Base-by-base conservation (phyloP, 2,329 filamentous ascomycete genomes). In the Colletotrichum viniferum region DNA sequence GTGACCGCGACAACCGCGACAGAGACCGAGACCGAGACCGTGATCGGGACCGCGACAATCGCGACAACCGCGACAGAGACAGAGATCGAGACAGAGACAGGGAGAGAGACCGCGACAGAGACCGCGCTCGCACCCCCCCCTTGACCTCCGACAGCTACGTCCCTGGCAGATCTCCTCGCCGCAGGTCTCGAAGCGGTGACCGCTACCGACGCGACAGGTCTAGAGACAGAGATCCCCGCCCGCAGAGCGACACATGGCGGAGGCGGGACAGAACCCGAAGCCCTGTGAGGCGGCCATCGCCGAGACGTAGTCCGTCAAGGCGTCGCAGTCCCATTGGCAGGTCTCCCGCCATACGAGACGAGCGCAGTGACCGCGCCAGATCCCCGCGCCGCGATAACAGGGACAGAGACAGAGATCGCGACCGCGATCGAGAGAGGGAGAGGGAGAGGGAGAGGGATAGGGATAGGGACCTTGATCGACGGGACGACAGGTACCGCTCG, bases 81-180 rank as follows among this genome's bases (percentile, higher is more conserved):
- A 73, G 75, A 71, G 77, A 71, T 48, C 70, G 70, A 60, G 78
- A 65, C 71, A 76, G 64, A 26, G 67, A 78, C 13, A 71, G 77
- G 67, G 77, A 72, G 26, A 73, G 70, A 52, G 78, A 65, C 38
- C 68, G 68, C n/a, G 71, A 69, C 34, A 70, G 67, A 76, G 55
- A 69, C 32, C 74, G 76, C 65, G 82, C 83, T 24, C 81, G 84
- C 58, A 76, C 71, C 26, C 84, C 84, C 2, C 81, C 84, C 21
- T 81, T 84, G 21, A 83, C 81, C 24, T 86, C 86, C 26, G 87
- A 88, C 78, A 87, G 86, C 77, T 88, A 88, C 77, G 85, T 88
- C 9, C 86, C 86, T n/a, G 84, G 84, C 48, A 80, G 86, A 75
- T 87, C 87, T 69, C 83, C 81, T 34, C 83, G 86, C 9, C 84